Evolutionary conservation across 1,139 yeast genomes (phyloP).

Genomic region (Geotrichum bryndzae): DNA sequence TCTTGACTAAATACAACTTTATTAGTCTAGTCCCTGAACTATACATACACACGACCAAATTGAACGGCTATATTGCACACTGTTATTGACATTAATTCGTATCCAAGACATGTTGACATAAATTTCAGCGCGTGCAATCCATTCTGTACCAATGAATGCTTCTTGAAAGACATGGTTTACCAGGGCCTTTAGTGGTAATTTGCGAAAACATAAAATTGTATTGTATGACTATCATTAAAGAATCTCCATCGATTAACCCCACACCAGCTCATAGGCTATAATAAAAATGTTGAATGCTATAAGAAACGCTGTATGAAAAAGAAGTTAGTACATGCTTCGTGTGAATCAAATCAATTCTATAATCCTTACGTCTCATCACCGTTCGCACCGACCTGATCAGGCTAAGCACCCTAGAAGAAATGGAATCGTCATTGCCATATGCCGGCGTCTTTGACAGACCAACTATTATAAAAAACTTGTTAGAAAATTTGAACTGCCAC

Average conservation of each 20-base stretch:
- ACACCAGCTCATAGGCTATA: constrained; percentile 64
- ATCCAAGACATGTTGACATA: neutral
- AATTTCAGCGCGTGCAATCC: neutral
- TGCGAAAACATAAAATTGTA: neutral
- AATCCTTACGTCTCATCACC: constrained; percentile 53
- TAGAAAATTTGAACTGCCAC: neutral
- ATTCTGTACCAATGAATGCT: neutral
- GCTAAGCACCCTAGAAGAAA: constrained; percentile 54
- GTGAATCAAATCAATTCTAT: neutral
- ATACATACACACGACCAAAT: neutral
- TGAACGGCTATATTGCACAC: neutral
- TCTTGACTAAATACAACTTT: neutral
- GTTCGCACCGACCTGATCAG: constrained; percentile 72
- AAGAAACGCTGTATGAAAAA: constrained; percentile 47
- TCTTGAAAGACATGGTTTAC: neutral
- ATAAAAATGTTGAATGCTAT: constrained; percentile 62
- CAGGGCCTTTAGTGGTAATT: neutral
- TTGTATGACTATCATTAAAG: neutral
- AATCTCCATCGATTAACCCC: constrained; percentile 45
- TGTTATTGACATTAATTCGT: neutral
- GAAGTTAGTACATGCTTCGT: neutral
- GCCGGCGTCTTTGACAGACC: constrained; percentile 30
- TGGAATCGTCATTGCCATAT: constrained; percentile 42
- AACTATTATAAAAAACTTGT: constrained; percentile 27
- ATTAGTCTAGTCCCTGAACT: neutral